Conservation (phyloP, 2,329 filamentous ascomycete genomes). For the Monosporascus sp. region DNA sequence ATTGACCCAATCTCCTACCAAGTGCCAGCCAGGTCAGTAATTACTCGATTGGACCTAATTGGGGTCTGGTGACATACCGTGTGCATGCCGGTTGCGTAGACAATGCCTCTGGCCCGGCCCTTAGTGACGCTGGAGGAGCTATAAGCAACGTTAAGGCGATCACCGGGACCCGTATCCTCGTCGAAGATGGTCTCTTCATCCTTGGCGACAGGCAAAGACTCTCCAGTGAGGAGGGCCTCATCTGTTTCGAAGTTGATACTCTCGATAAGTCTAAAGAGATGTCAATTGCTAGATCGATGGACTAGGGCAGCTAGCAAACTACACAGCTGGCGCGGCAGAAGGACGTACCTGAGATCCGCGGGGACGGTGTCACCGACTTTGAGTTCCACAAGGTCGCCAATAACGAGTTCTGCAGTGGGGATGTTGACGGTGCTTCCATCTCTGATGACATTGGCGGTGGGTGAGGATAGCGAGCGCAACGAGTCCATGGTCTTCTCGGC, state of each 20-base stretch:
- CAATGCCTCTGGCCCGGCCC: constrained; percentile 54
- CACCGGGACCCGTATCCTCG: constrained; percentile 50
- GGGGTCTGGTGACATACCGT: no score
- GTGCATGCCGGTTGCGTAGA: constrained; percentile 39
- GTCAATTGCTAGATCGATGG: no score
- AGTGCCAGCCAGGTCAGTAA: constrained; percentile 37
- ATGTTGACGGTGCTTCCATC: constrained; percentile 43
- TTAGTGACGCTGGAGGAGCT: constrained; percentile 58
- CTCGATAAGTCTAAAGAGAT: constrained; percentile 34
- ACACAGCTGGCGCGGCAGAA: neutral
- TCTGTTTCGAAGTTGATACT: constrained; percentile 54
- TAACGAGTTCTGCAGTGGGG: constrained; percentile 48
- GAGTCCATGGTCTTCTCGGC: constrained; percentile 52
- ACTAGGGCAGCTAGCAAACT: neutral
- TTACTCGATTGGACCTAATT: no score
- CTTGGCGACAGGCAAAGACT: constrained; percentile 55
- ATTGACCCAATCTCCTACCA: constrained; percentile 60
- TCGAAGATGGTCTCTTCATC: constrained; percentile 43
- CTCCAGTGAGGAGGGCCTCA: constrained; percentile 58
- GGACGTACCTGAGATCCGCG: constrained; percentile 31
- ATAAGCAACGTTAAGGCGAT: constrained; percentile 58
- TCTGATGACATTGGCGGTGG: constrained; percentile 44
- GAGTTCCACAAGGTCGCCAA: constrained; percentile 53
- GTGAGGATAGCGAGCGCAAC: constrained; percentile 43
- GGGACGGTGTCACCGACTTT: constrained; percentile 41